Evolutionary conservation across 306 rosid species (phyloP), one percentile per base, ranked within the genome.

Genomic region (Pterocarpus santalinus): DNA sequence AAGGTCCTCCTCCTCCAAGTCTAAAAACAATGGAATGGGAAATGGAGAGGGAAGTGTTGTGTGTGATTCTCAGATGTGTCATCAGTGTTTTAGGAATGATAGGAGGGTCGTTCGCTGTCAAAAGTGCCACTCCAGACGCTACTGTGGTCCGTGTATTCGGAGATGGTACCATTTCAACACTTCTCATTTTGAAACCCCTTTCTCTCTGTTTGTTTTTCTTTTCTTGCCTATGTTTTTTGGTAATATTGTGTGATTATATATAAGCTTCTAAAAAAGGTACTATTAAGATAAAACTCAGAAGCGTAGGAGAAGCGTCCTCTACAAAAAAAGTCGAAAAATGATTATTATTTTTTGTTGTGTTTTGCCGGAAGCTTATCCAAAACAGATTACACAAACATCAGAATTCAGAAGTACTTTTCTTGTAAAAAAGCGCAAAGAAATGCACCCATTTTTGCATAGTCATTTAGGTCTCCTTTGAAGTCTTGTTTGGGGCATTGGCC

Each of bases 141-240:
- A 32, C 30, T 80, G 83, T 44, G 13, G 30, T 1, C 56, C 78
- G 13, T 80, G 83, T 56, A 70, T 80, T 49, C 38, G 14, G 78
- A 80, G 65, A 80, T 80, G 83, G 78, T 80, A 80, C 55, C 64
- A 32, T 16, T 66, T 8, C 53, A 6, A 61, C 22, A 7, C n/a
- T 9, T 49, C 22, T 57, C 5, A 22, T 43, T 43, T 39, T 10
- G 4, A 58, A 1, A 3, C 0, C 14, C 14, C 61, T 66, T 46
- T 30, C 7, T 77, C 55, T 66, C 30, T 43, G 5, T 11, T 5
- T 65, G 8, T 35, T 65, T n/a, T 1, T n/a, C 1, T 65, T n/a
- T 1, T n/a, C 1, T 52, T 1, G 15, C 1, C 5, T 38, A 38
- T 38, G 4, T 36, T 10, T 30, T 30, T 55, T 72, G 22, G 30